Percentiles rank a stretch among this genome's conserved stretches.
phyloP scores from a whole-genome alignment of 2,329 filamentous ascomycete genomes.

The Hypoxylon sp. region DNA sequence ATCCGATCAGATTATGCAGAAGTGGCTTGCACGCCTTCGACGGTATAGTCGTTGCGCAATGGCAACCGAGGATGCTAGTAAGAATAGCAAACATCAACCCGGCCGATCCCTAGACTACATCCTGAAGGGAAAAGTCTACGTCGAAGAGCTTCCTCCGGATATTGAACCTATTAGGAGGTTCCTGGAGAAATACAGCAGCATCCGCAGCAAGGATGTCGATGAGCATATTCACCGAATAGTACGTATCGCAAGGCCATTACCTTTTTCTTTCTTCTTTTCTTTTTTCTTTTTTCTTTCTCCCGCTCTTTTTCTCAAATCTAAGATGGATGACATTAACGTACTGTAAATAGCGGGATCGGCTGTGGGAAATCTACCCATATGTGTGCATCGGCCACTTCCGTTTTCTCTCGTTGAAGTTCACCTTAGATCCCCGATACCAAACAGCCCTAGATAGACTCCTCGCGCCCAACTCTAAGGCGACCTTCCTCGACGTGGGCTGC shows the following conservation, averaged over 20 bases:
- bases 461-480: constrained; percentile 57
- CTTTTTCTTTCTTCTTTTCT: no score
- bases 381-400: constrained; percentile 67
- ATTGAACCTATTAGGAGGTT: constrained; percentile 49
- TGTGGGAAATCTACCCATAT: constrained; percentile 62
- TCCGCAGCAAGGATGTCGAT: constrained; percentile 50
- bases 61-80: constrained; percentile 12
- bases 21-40: constrained; percentile 32
- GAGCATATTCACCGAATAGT: constrained; percentile 52
- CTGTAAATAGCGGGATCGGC: constrained; percentile 59
- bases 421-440: constrained; percentile 60
- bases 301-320: background rate
- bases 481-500: constrained; percentile 66
- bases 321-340: background rate
- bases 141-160: constrained; percentile 51
- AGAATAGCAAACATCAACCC: constrained; percentile 22
- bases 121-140: constrained; percentile 46
- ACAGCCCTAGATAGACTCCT: constrained; percentile 61
- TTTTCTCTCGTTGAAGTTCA: constrained; percentile 62
- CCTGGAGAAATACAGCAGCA: constrained; percentile 52
- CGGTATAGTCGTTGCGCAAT: constrained; percentile 37
- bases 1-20: constrained; percentile 31
- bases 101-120: constrained; percentile 35
- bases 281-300: no score
- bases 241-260: constrained; percentile 11